A percentile compares a stretch with the other conserved stretches of the same genome.
These are phyloP conservation scores for Neoarthrinium moseri DNA, from an alignment of 2,329 filamentous ascomycete species.

Conservation along the genomic window DNA sequence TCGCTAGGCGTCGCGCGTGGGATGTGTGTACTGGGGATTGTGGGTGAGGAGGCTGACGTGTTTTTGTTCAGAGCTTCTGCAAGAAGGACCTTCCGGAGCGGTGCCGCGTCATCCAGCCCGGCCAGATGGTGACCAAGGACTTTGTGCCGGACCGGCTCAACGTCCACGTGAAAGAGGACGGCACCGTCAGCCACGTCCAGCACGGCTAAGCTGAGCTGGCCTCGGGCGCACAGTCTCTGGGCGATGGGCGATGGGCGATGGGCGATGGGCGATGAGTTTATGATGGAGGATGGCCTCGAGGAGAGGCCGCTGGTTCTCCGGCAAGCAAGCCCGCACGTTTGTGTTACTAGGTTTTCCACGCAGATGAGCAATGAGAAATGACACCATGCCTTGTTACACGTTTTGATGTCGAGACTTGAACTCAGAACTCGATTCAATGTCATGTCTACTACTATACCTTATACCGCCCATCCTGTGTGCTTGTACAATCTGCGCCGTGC, in stretches of 20 bases:
- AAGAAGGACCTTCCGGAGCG: slow-evolving; percentile 58
- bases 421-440: no score
- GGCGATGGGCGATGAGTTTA: background rate
- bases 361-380: slow-evolving; percentile 11
- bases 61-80: slow-evolving; percentile 51
- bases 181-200: slow-evolving; percentile 57
- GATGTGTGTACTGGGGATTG: no score
- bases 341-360: slow-evolving; percentile 7
- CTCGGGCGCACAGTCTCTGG: no score
- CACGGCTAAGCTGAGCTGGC: slow-evolving; percentile 53
- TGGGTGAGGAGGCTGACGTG: no score
- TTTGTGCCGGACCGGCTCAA: slow-evolving; percentile 55
- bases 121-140: slow-evolving; percentile 58
- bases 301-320: background rate
- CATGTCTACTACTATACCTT: no score
- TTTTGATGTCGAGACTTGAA: no score
- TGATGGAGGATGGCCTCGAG: background rate
- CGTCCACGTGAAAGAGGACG: slow-evolving; percentile 58
- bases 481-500: no score
- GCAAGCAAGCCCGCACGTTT: background rate
- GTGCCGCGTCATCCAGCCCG: slow-evolving; percentile 56
- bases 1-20: no score
- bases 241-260: no score
- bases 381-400: no score
- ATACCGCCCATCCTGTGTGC: no score